These are phyloP conservation scores for Colletotrichum abscissum DNA, from an alignment of 2,329 filamentous ascomycete genomes.

Conservation along the genomic window DNA sequence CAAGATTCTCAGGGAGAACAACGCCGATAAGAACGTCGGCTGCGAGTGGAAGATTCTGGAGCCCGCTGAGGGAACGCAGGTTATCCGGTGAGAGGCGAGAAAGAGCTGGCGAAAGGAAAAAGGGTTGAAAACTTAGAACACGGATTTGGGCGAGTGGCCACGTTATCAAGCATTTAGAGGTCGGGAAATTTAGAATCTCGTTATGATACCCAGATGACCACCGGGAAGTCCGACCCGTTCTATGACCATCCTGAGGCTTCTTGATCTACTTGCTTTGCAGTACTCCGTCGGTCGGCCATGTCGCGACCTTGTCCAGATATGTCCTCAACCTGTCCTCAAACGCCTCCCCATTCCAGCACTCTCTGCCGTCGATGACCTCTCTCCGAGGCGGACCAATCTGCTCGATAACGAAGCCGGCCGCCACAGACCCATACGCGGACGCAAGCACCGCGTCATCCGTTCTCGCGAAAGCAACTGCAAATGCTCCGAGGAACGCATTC, in stretches of 20 bases:
- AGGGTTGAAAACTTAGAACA: not conserved
- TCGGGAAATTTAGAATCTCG: not conserved
- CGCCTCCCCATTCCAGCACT: constrained; percentile 20
- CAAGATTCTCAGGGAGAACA: constrained; percentile 73
- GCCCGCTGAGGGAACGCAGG: constrained; percentile 78
- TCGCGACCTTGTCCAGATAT: constrained; percentile 2
- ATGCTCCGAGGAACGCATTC: constrained; percentile 22
- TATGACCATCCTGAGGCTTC: not conserved
- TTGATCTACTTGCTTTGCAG: not conserved
- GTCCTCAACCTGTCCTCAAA: constrained; percentile 11
- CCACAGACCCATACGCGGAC: constrained; percentile 19
- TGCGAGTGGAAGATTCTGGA: constrained; percentile 91
- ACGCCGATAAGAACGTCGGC: constrained; percentile 71
- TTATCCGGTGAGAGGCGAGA: constrained; percentile 44
- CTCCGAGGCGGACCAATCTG: constrained; percentile 14
- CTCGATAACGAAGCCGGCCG: constrained; percentile 27
- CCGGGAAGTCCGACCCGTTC: not conserved
- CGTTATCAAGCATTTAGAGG: not conserved
- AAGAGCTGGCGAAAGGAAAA: not conserved
- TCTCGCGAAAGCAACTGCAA: not conserved
- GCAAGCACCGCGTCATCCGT: constrained; percentile 15
- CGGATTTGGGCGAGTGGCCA: not conserved
- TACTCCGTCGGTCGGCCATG: not conserved
- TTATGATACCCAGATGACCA: constrained; percentile 7
- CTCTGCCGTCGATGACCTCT: constrained; percentile 1